Evolutionary conservation across 2,329 filamentous ascomycete species (phyloP), one percentile per base, ranked within the genome.

Genomic region (Madurella fahalii): DNA sequence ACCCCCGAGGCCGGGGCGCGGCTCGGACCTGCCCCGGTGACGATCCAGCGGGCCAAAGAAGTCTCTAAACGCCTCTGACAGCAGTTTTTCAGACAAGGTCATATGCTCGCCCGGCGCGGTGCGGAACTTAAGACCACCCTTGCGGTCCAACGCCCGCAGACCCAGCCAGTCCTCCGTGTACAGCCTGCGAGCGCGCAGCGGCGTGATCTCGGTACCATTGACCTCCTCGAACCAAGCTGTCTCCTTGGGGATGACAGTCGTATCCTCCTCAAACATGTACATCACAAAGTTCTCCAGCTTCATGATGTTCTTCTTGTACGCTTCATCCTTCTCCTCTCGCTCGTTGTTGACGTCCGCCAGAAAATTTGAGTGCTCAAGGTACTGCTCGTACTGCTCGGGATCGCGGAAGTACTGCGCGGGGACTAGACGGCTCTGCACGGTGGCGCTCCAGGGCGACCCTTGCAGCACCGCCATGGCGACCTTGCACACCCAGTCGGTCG

Each of bases 291-390:
- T 87, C 65, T 88, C 82, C 67, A 99, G 69, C 34, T 66, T 71
- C 8, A 78, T 79, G 46, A 99, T 62, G 67, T 93, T 88, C 63
- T 80, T 71, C 67, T 80, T 84, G 71, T 97, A 99, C 12, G 74
- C 78, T 37, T 72, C 65, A 65, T 91, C 96, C 81, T 95, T 95
- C 52, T 75, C 58, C 47, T 61, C 60, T 11, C 92, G 81, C 80
- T 99, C 94, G 70, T 97, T 97, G 73, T 99, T 99, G 73, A 97
- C 86, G 68, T 97, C 93, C 9, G 93, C 94, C 9, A 99, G 77
- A 71, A 95, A 96, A 69, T 92, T 93, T 64, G 89, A 94, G 67
- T 83, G 70, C 61, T 85, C 82, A 17, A 97, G 80, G 68, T 97
- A 99, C 31, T 77, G 72, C 1, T 84, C 81, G 69, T 90, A 72